Percentiles rank a stretch among this genome's conserved stretches.
Conservation (phyloP, 2,329 filamentous ascomycete species). For the Leptographium radiaticola region DNA sequence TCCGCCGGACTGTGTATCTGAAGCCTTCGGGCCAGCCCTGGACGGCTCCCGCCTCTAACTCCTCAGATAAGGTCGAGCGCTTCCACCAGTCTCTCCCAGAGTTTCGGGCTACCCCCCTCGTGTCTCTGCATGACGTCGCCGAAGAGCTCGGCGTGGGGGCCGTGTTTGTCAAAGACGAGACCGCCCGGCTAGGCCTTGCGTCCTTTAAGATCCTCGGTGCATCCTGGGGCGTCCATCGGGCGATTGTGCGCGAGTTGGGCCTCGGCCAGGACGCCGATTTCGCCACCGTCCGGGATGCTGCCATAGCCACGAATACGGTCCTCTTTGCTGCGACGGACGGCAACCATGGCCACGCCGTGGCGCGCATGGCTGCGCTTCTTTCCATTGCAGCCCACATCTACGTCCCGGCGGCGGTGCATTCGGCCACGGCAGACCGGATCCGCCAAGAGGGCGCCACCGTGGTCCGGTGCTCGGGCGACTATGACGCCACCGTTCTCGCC, state of each 20-base stretch:
- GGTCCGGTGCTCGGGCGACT: no score
- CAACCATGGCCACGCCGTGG: conserved; percentile 64
- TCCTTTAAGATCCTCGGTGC: conserved; percentile 74
- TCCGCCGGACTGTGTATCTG: no score
- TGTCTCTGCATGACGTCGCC: conserved; percentile 38
- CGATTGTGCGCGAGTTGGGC: conserved; percentile 31
- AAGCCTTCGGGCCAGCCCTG: no score
- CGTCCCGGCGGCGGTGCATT: conserved; percentile 46
- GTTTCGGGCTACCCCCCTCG: conserved; percentile 42
- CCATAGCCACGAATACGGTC: not conserved
- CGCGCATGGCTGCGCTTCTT: conserved; percentile 42
- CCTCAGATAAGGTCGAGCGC: not conserved
- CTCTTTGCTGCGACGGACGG: conserved; percentile 46
- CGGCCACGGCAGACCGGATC: conserved; percentile 40
- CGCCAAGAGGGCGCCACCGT: conserved; percentile 50
- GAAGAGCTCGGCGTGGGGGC: conserved; percentile 39
- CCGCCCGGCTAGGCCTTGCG: conserved; percentile 51
- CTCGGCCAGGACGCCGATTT: conserved; percentile 14
- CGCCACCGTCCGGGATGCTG: no score
- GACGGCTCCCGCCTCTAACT: no score
- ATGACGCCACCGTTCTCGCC: no score
- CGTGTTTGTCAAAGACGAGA: conserved; percentile 61
- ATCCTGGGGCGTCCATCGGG: conserved; percentile 56
- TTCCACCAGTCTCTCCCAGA: conserved; percentile 48
- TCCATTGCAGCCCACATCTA: conserved; percentile 32